phyloP scores from a whole-genome alignment of 306 rosid genomes.

The Cotoneaster glaucophyllus region DNA sequence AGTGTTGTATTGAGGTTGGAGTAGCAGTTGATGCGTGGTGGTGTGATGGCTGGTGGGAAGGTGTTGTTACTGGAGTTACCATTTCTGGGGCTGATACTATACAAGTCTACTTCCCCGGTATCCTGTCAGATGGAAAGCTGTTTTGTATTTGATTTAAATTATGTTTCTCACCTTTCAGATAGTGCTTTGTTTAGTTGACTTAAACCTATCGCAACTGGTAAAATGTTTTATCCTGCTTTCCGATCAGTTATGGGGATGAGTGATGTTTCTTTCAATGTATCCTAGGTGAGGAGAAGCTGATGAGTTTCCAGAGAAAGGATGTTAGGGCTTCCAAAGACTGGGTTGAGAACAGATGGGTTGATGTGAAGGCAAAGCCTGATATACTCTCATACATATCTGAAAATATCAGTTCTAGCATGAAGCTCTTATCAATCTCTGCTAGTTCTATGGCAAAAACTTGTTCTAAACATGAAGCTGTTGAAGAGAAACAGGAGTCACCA shows the following conservation, averaged over 20 bases:
- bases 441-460: slow-evolving; percentile 15
- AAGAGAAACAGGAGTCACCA: slow-evolving; percentile 26
- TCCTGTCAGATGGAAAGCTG: slow-evolving; percentile 6
- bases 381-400: slow-evolving; percentile 37
- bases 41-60: slow-evolving; percentile 93
- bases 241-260: slow-evolving; percentile 8
- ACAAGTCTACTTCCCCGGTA: slow-evolving; percentile 70
- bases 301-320: slow-evolving; percentile 34
- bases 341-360: slow-evolving; percentile 59
- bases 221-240: slow-evolving; percentile 7
- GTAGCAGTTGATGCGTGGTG: slow-evolving; percentile 75
- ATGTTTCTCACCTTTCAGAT: neutral
- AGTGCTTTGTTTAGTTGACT: slow-evolving; percentile 10
- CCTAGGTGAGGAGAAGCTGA: slow-evolving; percentile 55
- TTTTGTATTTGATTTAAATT: neutral
- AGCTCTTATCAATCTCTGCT: slow-evolving; percentile 20
- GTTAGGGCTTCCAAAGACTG: slow-evolving; percentile 63
- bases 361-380: slow-evolving; percentile 40
- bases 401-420: slow-evolving; percentile 17
- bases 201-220: slow-evolving; percentile 10
- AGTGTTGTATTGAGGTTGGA: slow-evolving; percentile 43
- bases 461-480: slow-evolving; percentile 27
- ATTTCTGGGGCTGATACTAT: slow-evolving; percentile 32
- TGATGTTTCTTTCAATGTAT: slow-evolving; percentile 24
- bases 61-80: slow-evolving; percentile 47